Conservation (phyloP, 352 stramenopile genomes). For the Thalassiosira livingstoniorum region DNA sequence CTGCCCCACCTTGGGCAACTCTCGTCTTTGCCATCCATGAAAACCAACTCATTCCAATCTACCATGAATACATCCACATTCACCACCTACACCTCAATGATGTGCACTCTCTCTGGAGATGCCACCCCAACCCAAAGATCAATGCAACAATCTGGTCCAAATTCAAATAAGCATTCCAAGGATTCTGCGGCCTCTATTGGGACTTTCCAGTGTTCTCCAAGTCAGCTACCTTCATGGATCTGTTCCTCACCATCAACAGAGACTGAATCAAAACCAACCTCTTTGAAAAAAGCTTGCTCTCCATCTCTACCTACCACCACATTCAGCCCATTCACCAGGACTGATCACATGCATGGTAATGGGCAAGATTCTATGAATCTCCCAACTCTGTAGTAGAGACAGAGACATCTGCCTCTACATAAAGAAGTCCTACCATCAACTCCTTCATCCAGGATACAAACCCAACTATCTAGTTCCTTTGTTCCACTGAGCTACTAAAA, state of each 20-base stretch:
- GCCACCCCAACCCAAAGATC: not conserved
- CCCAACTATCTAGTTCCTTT: not conserved
- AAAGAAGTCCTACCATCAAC: too few species aligned
- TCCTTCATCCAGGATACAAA: conserved; percentile 22
- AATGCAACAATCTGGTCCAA: conserved; percentile 13
- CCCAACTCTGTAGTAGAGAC: not conserved
- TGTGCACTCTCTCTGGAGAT: conserved; percentile 23
- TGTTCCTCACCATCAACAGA: conserved; percentile 21
- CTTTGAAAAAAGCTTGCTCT: conserved; percentile 55
- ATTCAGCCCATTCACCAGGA: conserved; percentile 49
- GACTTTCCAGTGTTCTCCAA: not conserved
- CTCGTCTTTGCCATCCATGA: conserved; percentile 22
- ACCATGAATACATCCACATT: not conserved
- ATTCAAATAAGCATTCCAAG: conserved; percentile 17
- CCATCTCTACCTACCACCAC: conserved; percentile 54
- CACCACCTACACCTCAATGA: conserved; percentile 37
- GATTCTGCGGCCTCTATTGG: conserved; percentile 27
- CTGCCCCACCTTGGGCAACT: conserved; percentile 9
- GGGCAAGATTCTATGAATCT: conserved; percentile 29
- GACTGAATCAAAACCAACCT: conserved; percentile 1
- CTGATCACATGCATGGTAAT: conserved; percentile 26
- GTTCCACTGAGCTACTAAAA: too few species aligned
- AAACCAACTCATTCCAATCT: not conserved
- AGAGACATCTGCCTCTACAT: conserved; percentile 21
- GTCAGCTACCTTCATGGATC: conserved; percentile 41